These are phyloP conservation scores for Angomonas deanei DNA, from an alignment of 208 protist genomes.

Conservation along the genomic window DNA sequence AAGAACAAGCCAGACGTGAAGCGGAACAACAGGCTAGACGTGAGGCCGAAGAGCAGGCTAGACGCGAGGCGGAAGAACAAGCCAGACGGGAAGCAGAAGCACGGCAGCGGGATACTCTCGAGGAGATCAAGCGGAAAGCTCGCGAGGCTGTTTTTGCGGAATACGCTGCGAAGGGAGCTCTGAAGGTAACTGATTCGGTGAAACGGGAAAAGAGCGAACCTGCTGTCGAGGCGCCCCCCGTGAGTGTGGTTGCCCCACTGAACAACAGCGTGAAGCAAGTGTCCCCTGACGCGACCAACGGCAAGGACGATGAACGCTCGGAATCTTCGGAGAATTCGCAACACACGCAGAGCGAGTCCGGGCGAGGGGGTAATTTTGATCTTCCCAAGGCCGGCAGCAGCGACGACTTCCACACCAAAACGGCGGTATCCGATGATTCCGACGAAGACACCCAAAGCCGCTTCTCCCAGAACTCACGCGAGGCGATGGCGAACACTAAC, in stretches of 20 bases:
- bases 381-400: not conserved
- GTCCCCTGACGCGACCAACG: no score
- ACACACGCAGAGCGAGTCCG: not conserved
- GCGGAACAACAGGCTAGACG: constrained; percentile 6
- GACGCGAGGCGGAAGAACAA: constrained; percentile 16
- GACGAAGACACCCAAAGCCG: constrained; percentile 11
- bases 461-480: constrained; percentile 14
- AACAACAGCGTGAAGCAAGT: no score
- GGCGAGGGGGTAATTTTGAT: not conserved
- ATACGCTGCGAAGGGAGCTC: constrained; percentile 22
- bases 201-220: no score
- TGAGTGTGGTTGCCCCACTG: no score
- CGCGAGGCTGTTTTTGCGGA: constrained; percentile 35
- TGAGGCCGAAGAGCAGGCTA: constrained; percentile 16
- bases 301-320: not conserved
- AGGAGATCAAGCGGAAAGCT: constrained; percentile 34
- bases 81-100: constrained; percentile 21
- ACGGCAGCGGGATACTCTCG: constrained; percentile 11
- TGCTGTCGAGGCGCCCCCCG: not conserved
- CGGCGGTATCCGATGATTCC: not conserved
- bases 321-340: not conserved
- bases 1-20: not conserved
- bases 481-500: constrained; percentile 43
- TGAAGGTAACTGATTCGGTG: no score
- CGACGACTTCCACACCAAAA: not conserved